Percentiles rank a stretch among this genome's conserved stretches.
Conservation (phyloP, 202 grass and related monocot species). For the Musa balbisiana region DNA sequence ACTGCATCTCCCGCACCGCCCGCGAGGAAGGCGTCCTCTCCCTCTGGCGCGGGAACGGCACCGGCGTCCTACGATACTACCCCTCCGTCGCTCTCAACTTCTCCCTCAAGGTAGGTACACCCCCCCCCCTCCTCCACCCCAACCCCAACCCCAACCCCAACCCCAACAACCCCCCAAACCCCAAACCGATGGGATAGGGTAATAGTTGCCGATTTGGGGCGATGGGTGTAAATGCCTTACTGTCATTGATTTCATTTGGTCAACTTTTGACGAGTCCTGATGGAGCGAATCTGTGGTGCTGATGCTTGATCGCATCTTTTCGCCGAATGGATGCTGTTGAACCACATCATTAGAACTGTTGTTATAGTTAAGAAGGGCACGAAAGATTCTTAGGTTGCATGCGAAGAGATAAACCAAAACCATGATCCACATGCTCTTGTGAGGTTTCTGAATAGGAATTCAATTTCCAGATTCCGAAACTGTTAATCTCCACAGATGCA, state of each 20-base stretch:
- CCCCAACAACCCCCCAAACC: no score
- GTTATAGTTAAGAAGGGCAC: neutral
- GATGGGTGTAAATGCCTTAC: neutral
- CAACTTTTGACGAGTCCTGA: neutral
- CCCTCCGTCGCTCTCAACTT: constrained; percentile 99
- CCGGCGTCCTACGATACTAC: constrained; percentile 92
- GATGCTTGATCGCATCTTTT: neutral
- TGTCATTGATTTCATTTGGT: neutral
- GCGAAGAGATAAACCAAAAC: neutral
- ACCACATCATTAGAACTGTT: neutral
- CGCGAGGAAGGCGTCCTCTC: constrained; percentile 83
- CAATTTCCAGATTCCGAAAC: neutral
- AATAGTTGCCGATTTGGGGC: neutral
- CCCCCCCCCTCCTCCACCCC: neutral
- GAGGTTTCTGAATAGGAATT: neutral
- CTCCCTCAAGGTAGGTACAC: constrained; percentile 66
- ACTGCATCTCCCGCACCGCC: constrained; percentile 78
- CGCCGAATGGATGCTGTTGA: neutral
- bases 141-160: no score
- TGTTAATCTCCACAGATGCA: no score
- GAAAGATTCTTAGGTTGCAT: neutral
- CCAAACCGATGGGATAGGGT: neutral
- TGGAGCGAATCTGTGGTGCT: neutral
- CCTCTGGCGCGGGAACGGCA: constrained; percentile 93
- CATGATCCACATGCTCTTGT: neutral